Percentiles rank a stretch among this genome's conserved stretches.
Conservation (phyloP, 1,139 yeast genomes). For the Hemisphaericaspora xylofermentans region DNA sequence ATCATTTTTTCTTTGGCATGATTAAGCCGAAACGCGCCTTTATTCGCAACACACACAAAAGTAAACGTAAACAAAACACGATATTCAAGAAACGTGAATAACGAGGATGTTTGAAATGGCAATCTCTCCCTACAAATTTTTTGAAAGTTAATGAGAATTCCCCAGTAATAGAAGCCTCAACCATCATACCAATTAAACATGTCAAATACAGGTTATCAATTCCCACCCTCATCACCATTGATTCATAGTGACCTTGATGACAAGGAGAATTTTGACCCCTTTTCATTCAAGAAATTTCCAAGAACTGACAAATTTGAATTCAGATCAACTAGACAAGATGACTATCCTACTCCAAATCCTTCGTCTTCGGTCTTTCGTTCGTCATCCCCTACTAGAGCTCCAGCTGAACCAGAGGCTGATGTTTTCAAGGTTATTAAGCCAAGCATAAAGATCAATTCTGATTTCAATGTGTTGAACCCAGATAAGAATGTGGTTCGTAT, state of each 20-base stretch:
- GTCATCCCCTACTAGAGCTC: slow-evolving; percentile 36
- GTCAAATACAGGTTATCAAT: slow-evolving; percentile 20
- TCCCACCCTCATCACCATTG: slow-evolving; percentile 69
- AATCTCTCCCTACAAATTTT: neutral
- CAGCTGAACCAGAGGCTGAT: neutral
- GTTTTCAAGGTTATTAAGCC: slow-evolving; percentile 5
- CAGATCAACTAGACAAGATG: slow-evolving; percentile 16
- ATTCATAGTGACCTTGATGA: slow-evolving; percentile 27
- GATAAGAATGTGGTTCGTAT: slow-evolving; percentile 37
- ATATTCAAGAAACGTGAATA: neutral
- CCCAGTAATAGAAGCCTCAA: neutral
- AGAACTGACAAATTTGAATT: neutral
- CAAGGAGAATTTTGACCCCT: slow-evolving; percentile 19
- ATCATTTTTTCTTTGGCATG: too few species aligned
- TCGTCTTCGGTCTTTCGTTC: slow-evolving; percentile 52
- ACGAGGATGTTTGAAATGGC: neutral
- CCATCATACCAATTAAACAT: slow-evolving; percentile 2
- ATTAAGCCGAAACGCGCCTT: neutral
- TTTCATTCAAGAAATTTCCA: slow-evolving; percentile 14
- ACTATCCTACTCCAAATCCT: slow-evolving; percentile 56
- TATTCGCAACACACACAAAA: neutral
- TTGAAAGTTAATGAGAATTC: neutral
- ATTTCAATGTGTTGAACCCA: slow-evolving; percentile 43
- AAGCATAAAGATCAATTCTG: slow-evolving; percentile 23
- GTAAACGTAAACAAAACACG: slow-evolving; percentile 6